These are phyloP conservation scores for Davidsoniella eucalypti DNA, from an alignment of 2,329 filamentous ascomycete genomes.

Conservation along the genomic window DNA sequence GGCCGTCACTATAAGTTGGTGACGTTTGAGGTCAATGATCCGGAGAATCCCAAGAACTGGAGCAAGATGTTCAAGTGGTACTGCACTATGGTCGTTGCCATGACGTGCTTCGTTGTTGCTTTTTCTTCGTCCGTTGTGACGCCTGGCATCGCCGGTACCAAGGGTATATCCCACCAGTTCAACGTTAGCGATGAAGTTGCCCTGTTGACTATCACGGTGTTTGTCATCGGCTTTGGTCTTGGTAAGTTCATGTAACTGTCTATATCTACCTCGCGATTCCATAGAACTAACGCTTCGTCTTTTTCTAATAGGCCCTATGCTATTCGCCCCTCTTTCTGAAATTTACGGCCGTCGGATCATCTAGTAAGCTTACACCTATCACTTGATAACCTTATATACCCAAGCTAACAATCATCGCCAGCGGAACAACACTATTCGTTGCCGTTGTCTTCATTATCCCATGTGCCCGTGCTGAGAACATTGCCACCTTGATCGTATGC, in stretches of 20 bases:
- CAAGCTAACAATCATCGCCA: conserved; percentile 15
- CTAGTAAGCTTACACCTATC: conserved; percentile 31
- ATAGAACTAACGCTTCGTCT: neutral
- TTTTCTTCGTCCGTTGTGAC: conserved; percentile 63
- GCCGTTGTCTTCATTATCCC: conserved; percentile 70
- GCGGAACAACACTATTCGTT: conserved; percentile 44
- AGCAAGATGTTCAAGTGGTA: conserved; percentile 65
- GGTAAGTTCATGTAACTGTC: conserved; percentile 27
- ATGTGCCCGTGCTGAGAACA: conserved; percentile 60
- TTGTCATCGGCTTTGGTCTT: conserved; percentile 68
- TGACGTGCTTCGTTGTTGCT: conserved; percentile 59
- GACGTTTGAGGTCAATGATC: conserved; percentile 51
- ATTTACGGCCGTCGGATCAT: conserved; percentile 55
- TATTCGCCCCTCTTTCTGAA: conserved; percentile 64
- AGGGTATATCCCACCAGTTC: conserved; percentile 46
- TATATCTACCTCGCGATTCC: neutral
- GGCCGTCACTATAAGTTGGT: conserved; percentile 34
- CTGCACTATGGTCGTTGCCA: conserved; percentile 68
- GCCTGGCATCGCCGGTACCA: conserved; percentile 44
- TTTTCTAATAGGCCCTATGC: conserved; percentile 44
- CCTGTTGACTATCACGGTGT: conserved; percentile 55
- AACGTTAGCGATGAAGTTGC: conserved; percentile 55
- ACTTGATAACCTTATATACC: neutral
- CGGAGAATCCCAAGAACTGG: conserved; percentile 77
- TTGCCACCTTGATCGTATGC: conserved; percentile 58